phyloP scores from a whole-genome alignment of 2,329 filamentous ascomycete species.

The Alternaria rosae region DNA sequence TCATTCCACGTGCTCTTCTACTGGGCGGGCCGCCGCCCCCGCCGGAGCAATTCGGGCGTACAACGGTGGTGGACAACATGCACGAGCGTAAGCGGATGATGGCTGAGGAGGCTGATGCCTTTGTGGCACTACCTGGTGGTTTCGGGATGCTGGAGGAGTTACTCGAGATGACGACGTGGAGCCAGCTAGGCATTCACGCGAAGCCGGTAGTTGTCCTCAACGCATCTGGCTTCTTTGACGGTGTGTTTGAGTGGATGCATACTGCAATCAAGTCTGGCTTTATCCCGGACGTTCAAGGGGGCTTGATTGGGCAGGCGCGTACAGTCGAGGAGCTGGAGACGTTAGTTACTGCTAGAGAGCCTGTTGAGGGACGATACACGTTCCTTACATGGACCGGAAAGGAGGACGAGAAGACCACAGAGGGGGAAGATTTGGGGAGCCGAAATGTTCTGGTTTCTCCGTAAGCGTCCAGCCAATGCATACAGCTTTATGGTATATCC shows the following conservation, averaged over 20 bases:
- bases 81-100: conserved; percentile 3
- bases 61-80: neutral
- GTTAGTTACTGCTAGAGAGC: neutral
- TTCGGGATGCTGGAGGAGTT: conserved; percentile 9
- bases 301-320: neutral
- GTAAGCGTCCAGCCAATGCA: neutral
- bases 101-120: neutral
- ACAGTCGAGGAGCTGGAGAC: neutral
- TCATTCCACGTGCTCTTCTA: neutral
- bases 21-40: neutral
- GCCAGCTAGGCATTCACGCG: conserved; percentile 3
- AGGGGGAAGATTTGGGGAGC: neutral
- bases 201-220: conserved; percentile 3
- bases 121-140: conserved; percentile 5
- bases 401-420: neutral
- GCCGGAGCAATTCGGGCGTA: neutral
- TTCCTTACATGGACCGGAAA: neutral
- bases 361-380: neutral
- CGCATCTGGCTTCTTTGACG: conserved; percentile 1
- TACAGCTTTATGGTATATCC: neutral
- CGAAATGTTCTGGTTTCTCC: neutral
- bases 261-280: conserved; percentile 6
- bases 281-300: neutral
- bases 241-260: conserved; percentile 1
- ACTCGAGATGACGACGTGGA: conserved; percentile 8